Evolutionary conservation across 768 basidiomycete genomes (phyloP).

Genomic region (Ramaria rubella): DNA sequence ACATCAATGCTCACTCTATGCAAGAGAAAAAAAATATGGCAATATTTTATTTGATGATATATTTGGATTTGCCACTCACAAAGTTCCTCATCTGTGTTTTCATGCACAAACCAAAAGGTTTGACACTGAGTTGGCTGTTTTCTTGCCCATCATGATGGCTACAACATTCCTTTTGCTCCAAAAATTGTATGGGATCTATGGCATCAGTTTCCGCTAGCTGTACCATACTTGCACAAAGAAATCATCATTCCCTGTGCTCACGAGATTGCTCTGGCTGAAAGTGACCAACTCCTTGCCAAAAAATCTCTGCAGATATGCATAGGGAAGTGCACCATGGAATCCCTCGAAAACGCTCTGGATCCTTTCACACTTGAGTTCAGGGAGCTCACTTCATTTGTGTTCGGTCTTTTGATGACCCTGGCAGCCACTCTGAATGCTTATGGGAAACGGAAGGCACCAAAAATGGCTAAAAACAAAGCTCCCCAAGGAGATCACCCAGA

Average conservation of each 20-base stretch:
- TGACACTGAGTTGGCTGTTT: background rate
- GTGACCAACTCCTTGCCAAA: conserved; percentile 14
- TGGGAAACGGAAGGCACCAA: background rate
- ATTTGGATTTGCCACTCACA: background rate
- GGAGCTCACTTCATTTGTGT: background rate
- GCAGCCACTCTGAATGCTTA: background rate
- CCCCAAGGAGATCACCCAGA: background rate
- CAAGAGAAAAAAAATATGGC: background rate
- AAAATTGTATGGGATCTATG: background rate
- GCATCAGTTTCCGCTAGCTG: too few species aligned
- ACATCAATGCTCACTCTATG: too few species aligned
- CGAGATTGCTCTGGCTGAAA: conserved; percentile 10
- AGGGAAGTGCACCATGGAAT: background rate
- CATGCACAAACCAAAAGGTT: background rate
- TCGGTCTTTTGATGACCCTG: background rate
- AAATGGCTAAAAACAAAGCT: background rate
- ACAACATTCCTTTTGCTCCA: background rate
- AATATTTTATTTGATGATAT: background rate
- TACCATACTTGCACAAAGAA: background rate
- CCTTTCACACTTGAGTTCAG: background rate
- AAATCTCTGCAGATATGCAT: conserved; percentile 5
- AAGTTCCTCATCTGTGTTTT: background rate
- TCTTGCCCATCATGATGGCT: background rate
- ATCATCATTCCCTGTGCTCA: background rate
- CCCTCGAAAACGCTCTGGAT: background rate